phyloP scores from a whole-genome alignment of 164 flowering plant species.

The Cinnamomum chago region DNA sequence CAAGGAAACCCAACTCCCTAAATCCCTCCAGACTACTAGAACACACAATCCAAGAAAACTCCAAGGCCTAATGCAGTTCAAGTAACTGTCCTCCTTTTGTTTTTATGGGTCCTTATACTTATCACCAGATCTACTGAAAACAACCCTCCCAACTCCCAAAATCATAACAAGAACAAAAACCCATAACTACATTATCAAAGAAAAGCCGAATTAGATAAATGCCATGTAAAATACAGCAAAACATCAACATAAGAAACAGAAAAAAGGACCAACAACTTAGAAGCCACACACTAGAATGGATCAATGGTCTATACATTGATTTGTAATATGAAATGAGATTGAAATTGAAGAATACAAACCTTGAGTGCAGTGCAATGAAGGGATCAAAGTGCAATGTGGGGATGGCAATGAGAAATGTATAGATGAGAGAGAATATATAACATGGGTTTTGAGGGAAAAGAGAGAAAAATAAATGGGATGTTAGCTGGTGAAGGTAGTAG shows the following conservation, averaged over 20 bases:
- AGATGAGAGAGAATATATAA: constrained; percentile 5
- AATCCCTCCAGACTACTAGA: neutral
- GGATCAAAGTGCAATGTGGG: constrained; percentile 27
- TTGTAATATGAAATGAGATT: neutral
- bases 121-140: neutral
- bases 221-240: constrained; percentile 6
- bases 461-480: constrained; percentile 25
- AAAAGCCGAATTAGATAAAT: constrained; percentile 15
- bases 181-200: neutral
- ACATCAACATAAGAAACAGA: constrained; percentile 4
- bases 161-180: constrained; percentile 13
- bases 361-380: neutral
- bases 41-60: neutral
- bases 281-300: neutral
- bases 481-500: constrained; percentile 21
- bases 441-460: constrained; percentile 1
- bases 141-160: neutral
- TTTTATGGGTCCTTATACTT: neutral
- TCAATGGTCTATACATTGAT: neutral
- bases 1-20: neutral
- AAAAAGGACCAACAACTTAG: neutral
- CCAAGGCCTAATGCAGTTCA: neutral
- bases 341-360: neutral
- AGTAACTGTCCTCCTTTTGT: neutral
- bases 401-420: constrained; percentile 28